phyloP scores from a whole-genome alignment of 306 rosid species.

The Dalbergia cultrata region DNA sequence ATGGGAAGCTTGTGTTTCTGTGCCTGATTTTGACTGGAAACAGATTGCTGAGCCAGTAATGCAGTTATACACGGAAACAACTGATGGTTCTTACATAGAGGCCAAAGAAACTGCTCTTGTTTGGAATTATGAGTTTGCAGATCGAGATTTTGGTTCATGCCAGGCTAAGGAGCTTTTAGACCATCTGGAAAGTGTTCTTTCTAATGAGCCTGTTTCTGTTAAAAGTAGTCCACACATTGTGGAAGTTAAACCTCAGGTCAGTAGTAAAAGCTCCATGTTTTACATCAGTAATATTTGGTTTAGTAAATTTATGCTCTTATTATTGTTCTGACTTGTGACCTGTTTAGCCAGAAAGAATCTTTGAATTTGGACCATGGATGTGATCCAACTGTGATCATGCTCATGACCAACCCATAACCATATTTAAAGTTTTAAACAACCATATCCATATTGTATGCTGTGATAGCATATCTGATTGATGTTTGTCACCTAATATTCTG shows the following conservation, averaged over 20 bases:
- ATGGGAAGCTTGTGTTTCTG: constrained; percentile 79
- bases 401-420: not conserved
- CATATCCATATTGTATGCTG: not conserved
- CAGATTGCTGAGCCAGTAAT: constrained; percentile 93
- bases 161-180: constrained; percentile 94
- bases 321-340: constrained; percentile 2
- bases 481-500: not conserved
- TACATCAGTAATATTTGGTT: constrained; percentile 20
- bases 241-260: constrained; percentile 96
- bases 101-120: constrained; percentile 88
- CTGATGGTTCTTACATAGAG: constrained; percentile 90
- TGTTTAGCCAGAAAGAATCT: not conserved
- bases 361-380: not conserved
- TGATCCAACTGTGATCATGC: constrained; percentile 1
- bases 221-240: constrained; percentile 86
- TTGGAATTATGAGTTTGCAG: constrained; percentile 86
- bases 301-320: constrained; percentile 4
- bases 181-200: constrained; percentile 91
- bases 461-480: not conserved
- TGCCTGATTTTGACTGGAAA: constrained; percentile 86
- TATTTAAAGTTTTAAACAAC: not conserved
- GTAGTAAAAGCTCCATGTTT: constrained; percentile 25
- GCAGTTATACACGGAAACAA: constrained; percentile 83
- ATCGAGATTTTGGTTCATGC: constrained; percentile 88
- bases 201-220: constrained; percentile 94